Evolutionary conservation across 345 rosid species (phyloP), one percentile per base, ranked within the genome.

Genomic region (Euphorbia lathyris): DNA sequence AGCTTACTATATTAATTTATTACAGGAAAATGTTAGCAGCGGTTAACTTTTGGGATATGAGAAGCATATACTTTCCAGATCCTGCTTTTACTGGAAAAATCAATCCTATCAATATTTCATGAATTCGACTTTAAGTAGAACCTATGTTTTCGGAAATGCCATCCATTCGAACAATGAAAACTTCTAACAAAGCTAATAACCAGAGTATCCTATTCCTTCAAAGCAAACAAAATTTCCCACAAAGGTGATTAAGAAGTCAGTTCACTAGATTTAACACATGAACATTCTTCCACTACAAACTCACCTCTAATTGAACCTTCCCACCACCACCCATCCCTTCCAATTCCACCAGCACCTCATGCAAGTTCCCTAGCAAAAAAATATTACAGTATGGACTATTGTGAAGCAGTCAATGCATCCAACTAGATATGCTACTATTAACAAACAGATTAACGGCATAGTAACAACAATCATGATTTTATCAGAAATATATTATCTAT

Each of bases 271-370:
- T 66, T 1, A 20, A n/a, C 9, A 19, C 48, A 34, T 36, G 59
- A 56, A 7, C 16, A 53, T 55, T 70, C 64, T 57, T 73, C 62
- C 27, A 63, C 73, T 57, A 48, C 68, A 68, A 62, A 68, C 82
- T 76, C 80, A 91, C 98, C 96, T 94, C 98, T 58, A 91, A 72
- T 78, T 80, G 84, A 79, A 94, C 71, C 82, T 85, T 89, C 67
- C 98, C 98, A 63, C 98, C 98, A 58, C 98, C 91, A 53, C 97
- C 98, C 87, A 91, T 94, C 65, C 98, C 97, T 80, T 91, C 97
- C 85, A 94, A 83, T 77, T 94, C 93, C 69, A 89, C 83, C 73
- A 84, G 74, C 73, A 88, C 68, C 77, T 89, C 85, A 63, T 91
- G 91, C 75, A 72, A 63, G 68, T 85, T 77, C 72, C 98, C 98